Evolutionary conservation across 2,329 filamentous ascomycete species (phyloP).

Genomic region (Niveomyces coronatus): DNA sequence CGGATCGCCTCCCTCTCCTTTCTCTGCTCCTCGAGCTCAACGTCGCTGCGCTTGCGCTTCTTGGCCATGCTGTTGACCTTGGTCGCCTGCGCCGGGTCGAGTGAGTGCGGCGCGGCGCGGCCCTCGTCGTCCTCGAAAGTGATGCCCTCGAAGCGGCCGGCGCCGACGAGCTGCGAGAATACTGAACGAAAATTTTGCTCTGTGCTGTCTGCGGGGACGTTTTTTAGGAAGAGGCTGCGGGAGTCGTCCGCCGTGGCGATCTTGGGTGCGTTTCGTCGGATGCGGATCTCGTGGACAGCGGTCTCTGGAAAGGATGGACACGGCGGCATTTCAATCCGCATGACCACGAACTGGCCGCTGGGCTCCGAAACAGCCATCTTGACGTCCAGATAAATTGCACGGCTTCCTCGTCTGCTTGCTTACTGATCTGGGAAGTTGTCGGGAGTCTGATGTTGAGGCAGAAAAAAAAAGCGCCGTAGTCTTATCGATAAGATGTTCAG

Average conservation of each 20-base stretch:
- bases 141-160: conserved; percentile 68
- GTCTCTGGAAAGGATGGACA: conserved; percentile 50
- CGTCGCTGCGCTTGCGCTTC: conserved; percentile 32
- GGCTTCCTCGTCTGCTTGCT: background rate
- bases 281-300: conserved; percentile 73
- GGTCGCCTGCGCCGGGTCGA: conserved; percentile 39
- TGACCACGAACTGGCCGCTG: conserved; percentile 52
- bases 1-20: conserved; percentile 47
- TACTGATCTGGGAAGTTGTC: background rate
- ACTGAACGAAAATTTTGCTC: conserved; percentile 65
- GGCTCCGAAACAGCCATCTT: conserved; percentile 21
- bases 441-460: background rate
- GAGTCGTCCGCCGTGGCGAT: conserved; percentile 61
- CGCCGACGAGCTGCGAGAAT: conserved; percentile 64
- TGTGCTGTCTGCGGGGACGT: conserved; percentile 77
- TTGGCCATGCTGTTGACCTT: conserved; percentile 26
- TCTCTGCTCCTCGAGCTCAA: conserved; percentile 45
- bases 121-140: conserved; percentile 58
- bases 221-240: conserved; percentile 82
- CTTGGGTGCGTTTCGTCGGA: conserved; percentile 74
- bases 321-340: conserved; percentile 57
- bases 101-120: conserved; percentile 19
- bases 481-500: conserved; percentile 5
- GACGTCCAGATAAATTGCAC: background rate
- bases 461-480: conserved; percentile 1